Evolutionary conservation across 345 rosid species (phyloP).

Genomic region (Brassica carinata): DNA sequence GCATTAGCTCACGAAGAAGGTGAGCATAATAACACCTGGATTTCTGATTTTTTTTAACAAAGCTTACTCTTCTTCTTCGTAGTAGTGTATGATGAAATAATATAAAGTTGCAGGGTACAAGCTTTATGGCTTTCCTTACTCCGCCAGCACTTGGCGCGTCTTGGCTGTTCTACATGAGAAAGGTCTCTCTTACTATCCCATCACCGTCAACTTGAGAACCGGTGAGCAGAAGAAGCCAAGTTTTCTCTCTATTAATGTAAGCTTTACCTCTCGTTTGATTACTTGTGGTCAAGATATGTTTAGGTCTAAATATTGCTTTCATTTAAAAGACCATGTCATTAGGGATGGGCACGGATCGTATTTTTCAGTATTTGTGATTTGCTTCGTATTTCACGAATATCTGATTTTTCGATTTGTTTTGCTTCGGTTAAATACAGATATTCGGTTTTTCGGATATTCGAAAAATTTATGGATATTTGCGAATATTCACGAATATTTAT

Average conservation of each 20-base stretch:
- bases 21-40: background rate
- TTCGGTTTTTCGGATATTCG: no score
- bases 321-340: background rate
- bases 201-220: conserved; percentile 24
- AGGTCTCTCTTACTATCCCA: conserved; percentile 17
- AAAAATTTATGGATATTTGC: no score
- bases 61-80: background rate
- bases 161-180: conserved; percentile 40
- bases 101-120: conserved; percentile 22
- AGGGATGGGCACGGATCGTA: no score
- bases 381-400: no score
- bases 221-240: conserved; percentile 26
- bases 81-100: background rate
- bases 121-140: conserved; percentile 30
- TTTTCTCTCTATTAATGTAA: conserved; percentile 35
- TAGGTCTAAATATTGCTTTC: background rate
- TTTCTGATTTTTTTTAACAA: background rate
- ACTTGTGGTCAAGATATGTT: background rate
- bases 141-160: conserved; percentile 35
- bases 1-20: conserved; percentile 18
- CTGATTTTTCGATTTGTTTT: no score
- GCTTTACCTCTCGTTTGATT: background rate
- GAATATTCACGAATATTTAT: no score
- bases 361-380: no score
- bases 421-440: no score